phyloP scores from a whole-genome alignment of 2,329 filamentous ascomycete species.

The Alternaria sp. region DNA sequence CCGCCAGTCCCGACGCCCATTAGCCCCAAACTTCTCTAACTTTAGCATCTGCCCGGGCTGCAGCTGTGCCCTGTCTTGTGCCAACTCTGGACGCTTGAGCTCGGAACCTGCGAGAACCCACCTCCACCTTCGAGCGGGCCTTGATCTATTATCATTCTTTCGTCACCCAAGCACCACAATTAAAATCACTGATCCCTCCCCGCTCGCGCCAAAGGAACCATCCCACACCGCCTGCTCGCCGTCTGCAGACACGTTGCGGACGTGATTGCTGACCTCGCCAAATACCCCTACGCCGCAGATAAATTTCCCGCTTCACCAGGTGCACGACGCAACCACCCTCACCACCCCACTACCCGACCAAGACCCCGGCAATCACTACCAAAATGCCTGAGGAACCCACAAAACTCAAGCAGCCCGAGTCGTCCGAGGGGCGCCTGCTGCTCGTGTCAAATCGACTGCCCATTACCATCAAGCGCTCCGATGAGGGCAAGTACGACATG shows the following conservation, averaged over 20 bases:
- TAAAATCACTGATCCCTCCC: constrained; percentile 10
- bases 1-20: constrained; percentile 20
- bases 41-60: constrained; percentile 20
- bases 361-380: constrained; percentile 5
- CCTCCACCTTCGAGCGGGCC: constrained; percentile 32
- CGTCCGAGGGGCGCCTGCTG: constrained; percentile 66
- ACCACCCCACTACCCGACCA: constrained; percentile 8
- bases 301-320: constrained; percentile 7
- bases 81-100: constrained; percentile 23
- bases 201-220: constrained; percentile 1
- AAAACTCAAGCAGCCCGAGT: constrained; percentile 34
- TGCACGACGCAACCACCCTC: constrained; percentile 6
- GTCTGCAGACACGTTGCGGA: neutral
- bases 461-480: constrained; percentile 93
- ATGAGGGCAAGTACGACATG: constrained; percentile 91
- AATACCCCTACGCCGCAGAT: constrained; percentile 5
- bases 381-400: constrained; percentile 44
- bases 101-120: constrained; percentile 41
- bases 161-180: constrained; percentile 34
- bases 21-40: constrained; percentile 19
- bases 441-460: constrained; percentile 94
- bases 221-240: neutral
- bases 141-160: constrained; percentile 42
- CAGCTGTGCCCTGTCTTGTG: constrained; percentile 19
- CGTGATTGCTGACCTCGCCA: constrained; percentile 8